Evolutionary conservation across 2,329 filamentous ascomycete species (phyloP), one percentile per base, ranked within the genome.

Genomic region (Penicillium nordicum): DNA sequence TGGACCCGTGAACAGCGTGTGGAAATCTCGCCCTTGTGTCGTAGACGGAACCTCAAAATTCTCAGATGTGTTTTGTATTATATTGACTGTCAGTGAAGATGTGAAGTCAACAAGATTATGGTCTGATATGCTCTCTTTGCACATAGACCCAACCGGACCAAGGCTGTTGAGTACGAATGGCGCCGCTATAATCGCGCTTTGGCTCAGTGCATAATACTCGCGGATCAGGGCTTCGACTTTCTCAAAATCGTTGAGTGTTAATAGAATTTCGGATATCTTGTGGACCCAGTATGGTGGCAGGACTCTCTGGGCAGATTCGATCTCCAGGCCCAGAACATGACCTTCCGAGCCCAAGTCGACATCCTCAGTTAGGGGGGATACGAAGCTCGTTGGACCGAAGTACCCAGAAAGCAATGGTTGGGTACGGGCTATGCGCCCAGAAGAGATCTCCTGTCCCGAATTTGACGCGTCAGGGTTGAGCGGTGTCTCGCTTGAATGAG

Each of bases 1-100:
- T 14, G 67, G 61, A 0, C 74, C 75, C 0, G 74, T 76, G 52
- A 70, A 76, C 1, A 75, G 55, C 16, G 64, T 65, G 54, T 75
- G 69, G 43, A 78, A 77, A 10, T 73, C 68, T 14, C 61, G 56
- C 1, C 72, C 71, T 36, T 69, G 63, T 1, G 66, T 61, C 1
- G 56, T 60, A 3, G 61, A 18, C 1, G 68, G 58, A 16, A 71
- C 49, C 3, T 62, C 49, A 7, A 72, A 62, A 16, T 40, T 45
- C 16, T 63, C 57, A 2, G 61, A 53, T 0, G 69, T 72, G 38
- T 70, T 73, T 45, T 68, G 57, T 27, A 72, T 61, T 25, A 71
- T 59, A 11, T 57, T 49, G 36, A 53, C 53, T 5, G 52, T 54
- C 12, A 62, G 6, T 4, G 50, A 57, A 5, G 58, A 57, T 5